These are phyloP conservation scores for Hemisphaericaspora nanyangensis DNA, from an alignment of 805 yeast genomes.

Conservation along the genomic window DNA sequence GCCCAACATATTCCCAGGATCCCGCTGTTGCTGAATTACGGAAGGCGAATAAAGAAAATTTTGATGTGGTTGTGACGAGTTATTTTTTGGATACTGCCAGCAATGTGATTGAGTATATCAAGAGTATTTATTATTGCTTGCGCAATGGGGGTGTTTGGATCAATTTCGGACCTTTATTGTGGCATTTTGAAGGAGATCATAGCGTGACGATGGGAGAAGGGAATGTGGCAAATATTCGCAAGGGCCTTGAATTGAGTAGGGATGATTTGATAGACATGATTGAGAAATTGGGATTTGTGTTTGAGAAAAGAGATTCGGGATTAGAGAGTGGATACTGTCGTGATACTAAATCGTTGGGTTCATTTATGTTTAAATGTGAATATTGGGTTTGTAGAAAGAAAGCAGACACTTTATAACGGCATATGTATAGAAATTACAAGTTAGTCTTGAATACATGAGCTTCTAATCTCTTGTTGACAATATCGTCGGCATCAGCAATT, in stretches of 20 bases:
- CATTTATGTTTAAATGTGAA: constrained; percentile 58
- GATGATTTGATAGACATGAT: constrained; percentile 52
- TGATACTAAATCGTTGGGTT: constrained; percentile 48
- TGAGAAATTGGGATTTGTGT: constrained; percentile 46
- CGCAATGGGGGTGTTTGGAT: constrained; percentile 51
- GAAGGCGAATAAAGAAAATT: constrained; percentile 28
- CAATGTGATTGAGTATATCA: constrained; percentile 55
- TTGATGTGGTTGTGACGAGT: constrained; percentile 49
- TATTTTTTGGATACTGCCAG: constrained; percentile 64
- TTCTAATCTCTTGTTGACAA: constrained; percentile 23
- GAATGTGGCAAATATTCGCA: constrained; percentile 29
- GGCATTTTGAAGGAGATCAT: constrained; percentile 65
- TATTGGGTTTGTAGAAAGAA: constrained; percentile 57
- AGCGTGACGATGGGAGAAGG: constrained; percentile 22
- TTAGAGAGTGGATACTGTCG: constrained; percentile 52
- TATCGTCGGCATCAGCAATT: constrained; percentile 26
- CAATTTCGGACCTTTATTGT: constrained; percentile 64
- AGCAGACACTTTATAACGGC: neutral
- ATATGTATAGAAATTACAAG: neutral
- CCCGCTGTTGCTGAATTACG: constrained; percentile 29
- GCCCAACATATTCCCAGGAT: neutral
- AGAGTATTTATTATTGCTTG: constrained; percentile 44
- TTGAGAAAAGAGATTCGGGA: constrained; percentile 41
- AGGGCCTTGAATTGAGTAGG: constrained; percentile 57
- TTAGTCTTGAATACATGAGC: constrained; percentile 12